These are phyloP conservation scores for Amylocarpus encephaloides DNA, from an alignment of 2,329 filamentous ascomycete genomes.

Conservation along the genomic window DNA sequence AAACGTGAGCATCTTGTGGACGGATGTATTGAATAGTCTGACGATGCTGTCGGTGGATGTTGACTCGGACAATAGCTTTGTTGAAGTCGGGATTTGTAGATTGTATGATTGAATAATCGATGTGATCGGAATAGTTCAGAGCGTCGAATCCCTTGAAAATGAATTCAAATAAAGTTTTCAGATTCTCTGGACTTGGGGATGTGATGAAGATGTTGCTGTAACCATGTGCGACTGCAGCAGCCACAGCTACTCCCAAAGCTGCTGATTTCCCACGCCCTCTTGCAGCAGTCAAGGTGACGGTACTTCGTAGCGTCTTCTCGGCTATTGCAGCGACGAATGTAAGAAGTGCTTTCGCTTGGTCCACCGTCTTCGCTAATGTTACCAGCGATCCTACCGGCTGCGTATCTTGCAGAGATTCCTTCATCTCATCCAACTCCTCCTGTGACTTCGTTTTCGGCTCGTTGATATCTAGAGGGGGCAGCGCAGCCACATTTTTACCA, in stretches of 20 bases:
- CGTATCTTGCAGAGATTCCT: conserved; percentile 78
- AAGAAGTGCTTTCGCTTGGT: conserved; percentile 93
- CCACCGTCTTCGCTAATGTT: conserved; percentile 79
- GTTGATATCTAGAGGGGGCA: conserved; percentile 70
- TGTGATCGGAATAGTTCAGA: conserved; percentile 86
- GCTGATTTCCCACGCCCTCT: conserved; percentile 96
- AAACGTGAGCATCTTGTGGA: conserved; percentile 88
- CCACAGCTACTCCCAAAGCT: conserved; percentile 87
- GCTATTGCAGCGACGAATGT: conserved; percentile 95
- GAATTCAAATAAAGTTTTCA: conserved; percentile 98
- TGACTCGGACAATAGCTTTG: conserved; percentile 96
- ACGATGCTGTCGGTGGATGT: conserved; percentile 87
- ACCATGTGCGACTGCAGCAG: conserved; percentile 87
- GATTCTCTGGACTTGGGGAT: conserved; percentile 92
- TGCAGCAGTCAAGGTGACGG: conserved; percentile 86
- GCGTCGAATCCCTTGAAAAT: conserved; percentile 98
- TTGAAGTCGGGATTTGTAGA: conserved; percentile 98
- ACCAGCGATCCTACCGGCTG: conserved; percentile 82
- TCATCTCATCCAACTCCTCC: conserved; percentile 76
- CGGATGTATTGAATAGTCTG: conserved; percentile 99
- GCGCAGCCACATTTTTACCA: conserved; percentile 77
- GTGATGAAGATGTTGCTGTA: conserved; percentile 99
- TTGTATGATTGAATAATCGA: conserved; percentile 96
- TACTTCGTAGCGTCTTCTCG: conserved; percentile 91
- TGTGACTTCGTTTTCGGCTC: conserved; percentile 65